Base-by-base conservation (phyloP, 495 filamentous ascomycete genomes). In the Penicillium lagena region DNA sequence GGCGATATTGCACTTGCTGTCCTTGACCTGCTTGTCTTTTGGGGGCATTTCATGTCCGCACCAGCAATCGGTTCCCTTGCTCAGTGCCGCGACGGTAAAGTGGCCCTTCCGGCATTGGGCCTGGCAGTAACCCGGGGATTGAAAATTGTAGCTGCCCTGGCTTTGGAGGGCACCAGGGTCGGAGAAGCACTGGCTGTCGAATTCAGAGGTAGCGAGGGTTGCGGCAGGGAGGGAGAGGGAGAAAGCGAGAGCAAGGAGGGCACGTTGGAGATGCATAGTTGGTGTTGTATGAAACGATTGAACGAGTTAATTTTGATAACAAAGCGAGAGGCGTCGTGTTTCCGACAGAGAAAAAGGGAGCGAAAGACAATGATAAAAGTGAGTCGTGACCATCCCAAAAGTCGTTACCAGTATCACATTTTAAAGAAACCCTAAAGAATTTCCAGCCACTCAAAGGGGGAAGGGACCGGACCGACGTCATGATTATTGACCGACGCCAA, bases 41-140 rank as follows among this genome's bases (percentile, higher is more conserved):
- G 54, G 39, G 6, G 70, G 68, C 2, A 65, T 36, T 28, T 55
- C 29, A 40, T 69, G 54, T 9, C 62, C 59, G 51, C 70, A 73
- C 32, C 42, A 59, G 51, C 70, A 73, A 33, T 61, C 45, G 7
- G 45, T 45, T 14, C 64, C 68, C 14, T 55, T 37, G 33, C 50
- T 63, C 22, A 65, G 45, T 12, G 52, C 70, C 22, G 54, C 60
- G 13, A 72, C 47, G 11, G 54, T 45, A 39, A 60, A 62, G 17
- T 50, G 50, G 7, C 41, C 47, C 6, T 45, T 42, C 4, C 43
- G 15, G 46, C 70, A 73, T 48, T 49, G 14, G 15, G 59, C 11
- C 17, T 57, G 33, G 42, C 70, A 73, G 27, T 57, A 51, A n/a
- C 51, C 54, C 3, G 36, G 43, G 12, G 64, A 58, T 43, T 69